Base-by-base conservation (phyloP, 1,284 basidiomycete species). In the Cerioporus squamosus region DNA sequence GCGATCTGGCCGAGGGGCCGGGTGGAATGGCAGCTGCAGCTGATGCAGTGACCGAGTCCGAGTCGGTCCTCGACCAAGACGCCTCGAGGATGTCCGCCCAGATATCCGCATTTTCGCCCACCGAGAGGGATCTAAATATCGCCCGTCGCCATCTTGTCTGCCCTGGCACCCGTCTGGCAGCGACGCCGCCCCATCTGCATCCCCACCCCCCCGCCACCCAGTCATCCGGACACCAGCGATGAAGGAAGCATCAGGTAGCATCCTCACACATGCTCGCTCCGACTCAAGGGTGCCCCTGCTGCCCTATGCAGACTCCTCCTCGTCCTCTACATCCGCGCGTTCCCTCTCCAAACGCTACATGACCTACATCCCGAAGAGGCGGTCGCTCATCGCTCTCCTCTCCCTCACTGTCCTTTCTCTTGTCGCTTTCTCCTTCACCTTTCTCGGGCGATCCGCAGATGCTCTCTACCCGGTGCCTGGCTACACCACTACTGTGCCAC, bases 341-440 rank as follows among this genome's bases (percentile, higher is more conserved):
- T 60, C 62, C 23, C 53, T 44, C 40, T 52, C 53, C 51, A 43
- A 46, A 2, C 60, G 48, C 46, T 61, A 51, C 39, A 57, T 60
- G 46, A 44, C 39, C 51, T 20, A 61, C 51, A 54, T 58, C 45
- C 31, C 63, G 2, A 66, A 69, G 48, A 66, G 70, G 2, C 67
- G 70, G 38, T 47, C 70, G 3, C 26, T 72, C 38, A 38, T 74
- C 40, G 62, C 61, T 14, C 61, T 69, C 46, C 62, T 69, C 17
- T 65, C 73, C 22, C 66, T 81, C 47, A 70, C 71, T 17, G 68
- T 66, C 3, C 55, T 78, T 17, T 75, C 77, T 22, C 64, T 80
- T 22, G 54, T 69, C 20, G 49, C 60, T 15, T 59, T 80, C 44
- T 72, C 70, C 31, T 57, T 60, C 33, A 55, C 59, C 22, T 53